Base-by-base conservation (phyloP, 768 basidiomycete genomes). In the Pleurotus salmoneostramineus region DNA sequence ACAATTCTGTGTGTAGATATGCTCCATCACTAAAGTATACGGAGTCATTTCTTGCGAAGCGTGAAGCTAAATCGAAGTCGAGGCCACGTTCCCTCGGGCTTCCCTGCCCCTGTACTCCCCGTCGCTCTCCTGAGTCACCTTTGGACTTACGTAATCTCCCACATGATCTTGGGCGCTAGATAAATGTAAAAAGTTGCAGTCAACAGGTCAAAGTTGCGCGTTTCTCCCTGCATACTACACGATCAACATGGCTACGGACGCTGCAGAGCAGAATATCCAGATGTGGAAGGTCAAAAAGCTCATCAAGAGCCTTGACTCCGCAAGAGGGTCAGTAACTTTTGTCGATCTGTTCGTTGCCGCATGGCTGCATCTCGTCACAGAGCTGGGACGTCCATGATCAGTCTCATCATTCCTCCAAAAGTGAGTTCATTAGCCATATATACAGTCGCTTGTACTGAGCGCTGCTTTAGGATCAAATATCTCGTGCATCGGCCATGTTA, bases 261-360 rank as follows among this genome's bases (percentile, higher is more conserved):
- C 74, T 62, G 93, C 93, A 71, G 93, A 95, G 77, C 91, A 94
- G 77, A 95, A 95, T 71, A 95, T 95, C 69, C 91, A 93, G 82
- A 91, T 95, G 87, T 91, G 92, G 95, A 95, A 97, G 78, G 89
- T 96, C 76, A 95, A 95, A 80, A 98, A 97, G 79, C 91, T 98
- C 77, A 94, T 99, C 79, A 95, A 94, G 83, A 95, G 92, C 75
- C 86, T 98, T 75, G 93, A 98, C 71, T 79, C 88, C 50, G 95
- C 97, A 59, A 85, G 93, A 82, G 94, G 94, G 89, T 90, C 52
- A 42, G 74, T 70, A 35, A 43, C 35, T 64, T 50, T 32, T 36
- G 44, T 55, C 42, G 11, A 34, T 35, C 15, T 43, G 12, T 44
- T 31, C 17, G 59, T 64, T 59, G 17, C 50, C 21, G 46, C 64